Evolutionary conservation across 2,329 filamentous ascomycete species (phyloP), one percentile per base, ranked within the genome.

Genomic region (Trichoderma sp.): DNA sequence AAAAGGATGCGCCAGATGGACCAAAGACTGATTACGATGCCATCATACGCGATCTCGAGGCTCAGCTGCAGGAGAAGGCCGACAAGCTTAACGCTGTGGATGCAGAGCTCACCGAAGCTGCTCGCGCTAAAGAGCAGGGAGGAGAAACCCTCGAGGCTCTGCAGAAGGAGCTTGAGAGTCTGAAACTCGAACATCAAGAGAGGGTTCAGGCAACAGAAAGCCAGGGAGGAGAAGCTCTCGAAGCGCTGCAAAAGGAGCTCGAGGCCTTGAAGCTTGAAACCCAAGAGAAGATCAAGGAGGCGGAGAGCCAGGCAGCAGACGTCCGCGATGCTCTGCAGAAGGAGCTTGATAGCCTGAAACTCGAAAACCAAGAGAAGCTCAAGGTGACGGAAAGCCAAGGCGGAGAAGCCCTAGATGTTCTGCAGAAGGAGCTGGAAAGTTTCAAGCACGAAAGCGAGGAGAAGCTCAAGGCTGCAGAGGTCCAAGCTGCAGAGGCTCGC

Each of bases 1-100:
- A 86, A 20, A 53, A 53, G 3, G 77, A 80, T 57, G 75, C 76
- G n/a, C 68, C 90, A 12, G 83, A 86, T 43, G 81, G 77, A 26
- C 76, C 88, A 55, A 87, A 87, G 79, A 79, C 83, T 28, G 82
- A 86, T 74, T 85, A 89, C 72, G 83, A 86, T 61, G 78, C 84
- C 13, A 82, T 85, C 68, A 80, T 88, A 32, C 82, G 85, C 53
- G 78, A 80, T 12, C 79, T 90, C 2, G 82, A 85, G 76, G 77
- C 78, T 28, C 81, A 87, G 74, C 81, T 88, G 30, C 79, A 84
- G 3, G 85, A 87, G 72, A 82, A 83, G 3, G 81, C 84, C 28
- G 82, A 86, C 68, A 87, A 88, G 77, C 83, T 90, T 3, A 82
- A 83, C 74, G 77, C 80, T 20, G 86, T 86, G 57, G 84, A 89